Evolutionary conservation across 306 rosid species (phyloP), one percentile per base, ranked within the genome.

Genomic region (Vigna trinervia): DNA sequence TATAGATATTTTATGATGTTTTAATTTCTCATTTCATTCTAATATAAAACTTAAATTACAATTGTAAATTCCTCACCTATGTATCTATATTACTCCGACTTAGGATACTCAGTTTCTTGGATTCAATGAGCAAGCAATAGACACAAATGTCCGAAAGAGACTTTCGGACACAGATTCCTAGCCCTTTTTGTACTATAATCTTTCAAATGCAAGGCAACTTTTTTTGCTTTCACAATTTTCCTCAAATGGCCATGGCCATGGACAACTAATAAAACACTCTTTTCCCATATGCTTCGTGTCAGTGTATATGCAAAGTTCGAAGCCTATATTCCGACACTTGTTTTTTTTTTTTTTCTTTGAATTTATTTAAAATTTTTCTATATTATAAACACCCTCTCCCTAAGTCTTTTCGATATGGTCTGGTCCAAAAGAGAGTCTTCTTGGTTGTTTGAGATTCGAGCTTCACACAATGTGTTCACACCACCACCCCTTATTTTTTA

Each of bases 121-220:
- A 91, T 87, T 89, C 96, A 91, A 73, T 71, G 62, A 69, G 81
- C 69, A 43, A 60, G 67, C 48, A 71, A 45, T 58, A 53, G 58
- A 72, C 69, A 74, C 73, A 60, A 64, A 78, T 74, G 81, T 75
- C 85, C 76, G 83, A 90, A 91, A 85, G 92, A 84, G 75, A 85
- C 90, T 91, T 91, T 89, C 79, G 85, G 86, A 87, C 94, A 86
- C 97, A 91, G 80, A 85, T 85, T 83, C 85, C 92, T 83, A 89
- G 80, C 89, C 90, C 92, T 78, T 89, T 84, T 8, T 73, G 80
- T 14, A 53, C 78, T 75, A 69, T 1, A 60, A 79, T 62, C 52
- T 54, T 80, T 62, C 23, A 75, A 69, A 71, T 54, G 26, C 51
- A 69, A 71, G 47, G 26, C 51, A 46, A 41, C 69, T 36, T 81